Evolutionary conservation across 2,329 filamentous ascomycete genomes (phyloP), one percentile per base, ranked within the genome.

Genomic region (Magnaporthiopsis rhizophila): DNA sequence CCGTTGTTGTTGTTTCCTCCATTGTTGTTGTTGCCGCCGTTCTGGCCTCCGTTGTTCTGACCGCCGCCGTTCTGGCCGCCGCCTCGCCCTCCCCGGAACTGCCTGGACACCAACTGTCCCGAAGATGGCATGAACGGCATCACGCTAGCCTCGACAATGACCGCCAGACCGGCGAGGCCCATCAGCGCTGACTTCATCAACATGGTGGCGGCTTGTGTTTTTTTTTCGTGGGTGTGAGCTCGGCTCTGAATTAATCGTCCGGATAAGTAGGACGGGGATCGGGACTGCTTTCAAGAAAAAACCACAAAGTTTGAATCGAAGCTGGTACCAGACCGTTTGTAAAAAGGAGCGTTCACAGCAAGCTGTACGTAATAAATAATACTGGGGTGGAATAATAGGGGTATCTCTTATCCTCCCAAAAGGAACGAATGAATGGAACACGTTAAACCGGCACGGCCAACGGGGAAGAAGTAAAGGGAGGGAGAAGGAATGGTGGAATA

Each of bases 371-470:
- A 72, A 71, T 69, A 63, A 63, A 30, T 58, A 72, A 73, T 74
- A 74, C 70, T 71, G 26, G 72, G 71, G 30, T 70, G 68, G 71
- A 68, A 69, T 66, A 73, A 75, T 30, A 75, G 75, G 72, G 58
- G 62, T 65, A 66, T 68, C 69, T 69, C 65, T 68, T 69, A 66
- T 60, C 65, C 68, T 66, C 66, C 67, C 68, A 69, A 70, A 73
- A 77, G 73, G 72, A 80, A 79, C 76, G 79, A 81, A 81, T 78
- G 79, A 79, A 80, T 68, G 69, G 76, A 73, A 80, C 76, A 81
- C 77, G 78, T 80, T 28, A 57, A 62, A 62, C 77, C 79, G 80
- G 77, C 79, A 74, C 76, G 75, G 70, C 74, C 73, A 74, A 75
- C 74, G 57, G 13, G 50, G 38, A 63, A 58, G 18, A n/a, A 74